These are phyloP conservation scores for Metschnikowia aberdeeniae DNA, from an alignment of 805 yeast genomes.

Conservation along the genomic window DNA sequence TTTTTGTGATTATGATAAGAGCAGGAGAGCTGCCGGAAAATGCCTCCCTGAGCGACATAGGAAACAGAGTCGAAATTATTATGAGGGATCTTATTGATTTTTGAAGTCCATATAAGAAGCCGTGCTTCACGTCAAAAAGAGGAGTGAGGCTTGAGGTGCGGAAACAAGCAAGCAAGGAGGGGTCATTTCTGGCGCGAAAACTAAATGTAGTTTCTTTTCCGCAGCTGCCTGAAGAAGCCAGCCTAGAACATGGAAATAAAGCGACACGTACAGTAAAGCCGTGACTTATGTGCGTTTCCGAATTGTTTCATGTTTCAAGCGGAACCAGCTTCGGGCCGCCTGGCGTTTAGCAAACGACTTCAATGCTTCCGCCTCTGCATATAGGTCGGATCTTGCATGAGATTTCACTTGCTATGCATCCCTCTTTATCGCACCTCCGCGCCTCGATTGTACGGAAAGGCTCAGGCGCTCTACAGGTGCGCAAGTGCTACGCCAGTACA, in stretches of 20 bases:
- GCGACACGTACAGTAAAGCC: too few species aligned
- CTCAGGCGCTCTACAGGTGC: too few species aligned
- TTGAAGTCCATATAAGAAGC: background rate
- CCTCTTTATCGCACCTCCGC: too few species aligned
- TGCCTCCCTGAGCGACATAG: background rate
- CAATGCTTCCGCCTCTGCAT: too few species aligned
- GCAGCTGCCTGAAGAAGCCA: background rate
- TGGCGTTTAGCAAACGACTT: too few species aligned
- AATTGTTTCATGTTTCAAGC: too few species aligned
- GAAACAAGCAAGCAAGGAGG: slow-evolving; percentile 2
- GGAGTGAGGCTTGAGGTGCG: background rate
- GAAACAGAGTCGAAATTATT: background rate
- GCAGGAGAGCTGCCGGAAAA: background rate
- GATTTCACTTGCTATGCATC: background rate
- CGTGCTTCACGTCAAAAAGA: slow-evolving; percentile 3
- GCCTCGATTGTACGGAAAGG: too few species aligned
- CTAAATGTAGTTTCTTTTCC: background rate
- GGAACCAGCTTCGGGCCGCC: too few species aligned
- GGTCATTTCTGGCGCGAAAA: slow-evolving; percentile 2
- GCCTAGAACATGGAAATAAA: too few species aligned
- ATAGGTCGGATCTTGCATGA: too few species aligned
- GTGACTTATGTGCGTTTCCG: too few species aligned
- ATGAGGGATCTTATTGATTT: background rate
- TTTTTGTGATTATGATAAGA: background rate
- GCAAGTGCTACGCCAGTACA: too few species aligned